A percentile compares a stretch with the other conserved stretches of the same genome.
phyloP scores from a whole-genome alignment of 306 rosid species.

The Cicer judaicum region DNA sequence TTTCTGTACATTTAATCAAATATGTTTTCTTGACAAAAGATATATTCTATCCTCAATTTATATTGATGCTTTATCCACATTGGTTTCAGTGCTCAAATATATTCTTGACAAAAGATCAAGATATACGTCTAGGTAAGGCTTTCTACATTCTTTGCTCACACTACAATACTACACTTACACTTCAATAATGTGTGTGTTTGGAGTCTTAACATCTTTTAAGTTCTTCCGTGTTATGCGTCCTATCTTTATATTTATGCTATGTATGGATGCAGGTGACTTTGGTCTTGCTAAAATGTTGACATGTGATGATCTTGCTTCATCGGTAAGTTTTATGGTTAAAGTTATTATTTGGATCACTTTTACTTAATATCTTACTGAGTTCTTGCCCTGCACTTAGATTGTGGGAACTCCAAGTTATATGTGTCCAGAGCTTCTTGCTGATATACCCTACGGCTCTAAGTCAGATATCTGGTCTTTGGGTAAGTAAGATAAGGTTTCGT shows the following conservation, averaged over 20 bases:
- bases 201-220: not conserved
- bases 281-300: slow-evolving; percentile 95
- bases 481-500: slow-evolving; percentile 39
- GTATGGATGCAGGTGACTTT: slow-evolving; percentile 79
- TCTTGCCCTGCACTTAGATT: slow-evolving; percentile 55
- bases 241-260: slow-evolving; percentile 8
- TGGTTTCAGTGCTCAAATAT: slow-evolving; percentile 91
- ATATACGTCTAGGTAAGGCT: slow-evolving; percentile 83
- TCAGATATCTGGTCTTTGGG: slow-evolving; percentile 99
- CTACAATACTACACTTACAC: not conserved
- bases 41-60: not conserved
- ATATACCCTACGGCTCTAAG: slow-evolving; percentile 97
- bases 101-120: slow-evolving; percentile 93
- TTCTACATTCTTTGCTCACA: slow-evolving; percentile 30
- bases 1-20: slow-evolving; percentile 38
- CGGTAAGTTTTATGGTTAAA: slow-evolving; percentile 58
- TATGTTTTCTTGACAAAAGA: not conserved
- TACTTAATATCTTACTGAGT: slow-evolving; percentile 19
- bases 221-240: slow-evolving; percentile 7
- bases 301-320: slow-evolving; percentile 93
- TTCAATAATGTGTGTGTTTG: slow-evolving; percentile 9
- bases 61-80: slow-evolving; percentile 28
- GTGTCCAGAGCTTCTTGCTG: slow-evolving; percentile 99
- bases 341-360: slow-evolving; percentile 7
- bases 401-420: slow-evolving; percentile 98